Evolutionary conservation across 2,329 filamentous ascomycete species (phyloP), one percentile per base, ranked within the genome.

Genomic region (Venturia effusa): DNA sequence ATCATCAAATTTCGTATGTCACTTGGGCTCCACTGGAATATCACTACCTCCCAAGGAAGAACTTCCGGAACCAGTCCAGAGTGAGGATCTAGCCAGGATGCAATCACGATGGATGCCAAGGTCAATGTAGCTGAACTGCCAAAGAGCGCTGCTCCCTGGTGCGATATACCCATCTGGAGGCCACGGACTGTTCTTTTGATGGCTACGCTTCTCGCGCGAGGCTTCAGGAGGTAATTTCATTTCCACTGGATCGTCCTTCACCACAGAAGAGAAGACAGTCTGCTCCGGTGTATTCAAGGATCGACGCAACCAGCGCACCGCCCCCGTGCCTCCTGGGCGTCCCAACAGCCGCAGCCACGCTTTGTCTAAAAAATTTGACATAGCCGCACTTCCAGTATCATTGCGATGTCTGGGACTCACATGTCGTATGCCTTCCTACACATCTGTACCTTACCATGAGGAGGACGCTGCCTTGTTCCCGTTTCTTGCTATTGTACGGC

Each of bases 281-380:
- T 57, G 51, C 51, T 30, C 27, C 32, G 30, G 30, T 57, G 51
- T 57, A 57, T 57, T 57, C 51, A 34, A 34, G 51, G 30, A 57
- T 34, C 30, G 51, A 57, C 51, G 51, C 51, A 57, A 57, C 51
- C 51, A 57, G 51, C 27, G 51, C 51, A 57, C 51, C 51, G 51
- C 27, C 51, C 51, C 27, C 51, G 51, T 57, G 51, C 51, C 51
- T 34, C 27, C 51, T 57, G 51, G 51, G 34, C 27, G 51, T 34
- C 51, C 34, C 51, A 57, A 10, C 30, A 13, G 22, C 15, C 0
- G 30, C 32, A 57, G 27, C 11, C 32, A 22, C 8, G 27, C 51
- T 57, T 27, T 37, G 51, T 37, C 51, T 34, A 34, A 37, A 22
- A 30, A 8, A 34, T 11, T n/a, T n/a, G 51, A 57, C 51, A 7